These are phyloP conservation scores for Mycena polygramma DNA, from an alignment of 768 basidiomycete species.

Conservation along the genomic window DNA sequence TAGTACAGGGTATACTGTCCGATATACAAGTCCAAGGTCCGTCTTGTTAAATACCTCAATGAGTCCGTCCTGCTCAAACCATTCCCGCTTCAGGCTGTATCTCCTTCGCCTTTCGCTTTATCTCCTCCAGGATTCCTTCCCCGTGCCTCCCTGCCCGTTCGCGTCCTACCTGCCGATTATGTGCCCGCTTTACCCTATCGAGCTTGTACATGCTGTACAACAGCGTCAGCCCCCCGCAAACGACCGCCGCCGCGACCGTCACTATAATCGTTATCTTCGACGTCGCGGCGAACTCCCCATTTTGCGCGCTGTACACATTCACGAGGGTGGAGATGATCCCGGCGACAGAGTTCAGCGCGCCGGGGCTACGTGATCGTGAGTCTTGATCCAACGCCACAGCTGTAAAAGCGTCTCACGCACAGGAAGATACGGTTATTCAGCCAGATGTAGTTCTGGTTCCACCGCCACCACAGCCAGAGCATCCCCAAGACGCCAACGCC, in stretches of 20 bases:
- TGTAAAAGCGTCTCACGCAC: conserved; percentile 47
- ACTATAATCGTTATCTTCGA: conserved; percentile 48
- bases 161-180: conserved; percentile 46
- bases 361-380: conserved; percentile 44
- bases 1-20: background rate
- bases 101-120: conserved; percentile 37
- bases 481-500: conserved; percentile 67
- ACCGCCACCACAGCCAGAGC: conserved; percentile 72
- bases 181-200: conserved; percentile 48
- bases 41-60: background rate
- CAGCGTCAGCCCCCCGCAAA: conserved; percentile 46
- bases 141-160: conserved; percentile 51
- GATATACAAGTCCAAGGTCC: background rate
- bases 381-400: background rate
- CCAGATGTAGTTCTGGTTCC: conserved; percentile 73
- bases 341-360: conserved; percentile 51
- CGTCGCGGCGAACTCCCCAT: conserved; percentile 42
- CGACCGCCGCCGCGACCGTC: conserved; percentile 41
- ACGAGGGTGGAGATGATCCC: conserved; percentile 52
- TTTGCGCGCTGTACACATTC: conserved; percentile 49
- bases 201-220: conserved; percentile 47
- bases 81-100: conserved; percentile 36
- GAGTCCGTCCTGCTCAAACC: conserved; percentile 20
- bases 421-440: conserved; percentile 67
- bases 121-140: conserved; percentile 40